Percentiles rank a stretch among this genome's conserved stretches.
Evolutionary conservation across 2,329 filamentous ascomycete genomes (phyloP).

Genomic region (Mycosphaerella arachidis): DNA sequence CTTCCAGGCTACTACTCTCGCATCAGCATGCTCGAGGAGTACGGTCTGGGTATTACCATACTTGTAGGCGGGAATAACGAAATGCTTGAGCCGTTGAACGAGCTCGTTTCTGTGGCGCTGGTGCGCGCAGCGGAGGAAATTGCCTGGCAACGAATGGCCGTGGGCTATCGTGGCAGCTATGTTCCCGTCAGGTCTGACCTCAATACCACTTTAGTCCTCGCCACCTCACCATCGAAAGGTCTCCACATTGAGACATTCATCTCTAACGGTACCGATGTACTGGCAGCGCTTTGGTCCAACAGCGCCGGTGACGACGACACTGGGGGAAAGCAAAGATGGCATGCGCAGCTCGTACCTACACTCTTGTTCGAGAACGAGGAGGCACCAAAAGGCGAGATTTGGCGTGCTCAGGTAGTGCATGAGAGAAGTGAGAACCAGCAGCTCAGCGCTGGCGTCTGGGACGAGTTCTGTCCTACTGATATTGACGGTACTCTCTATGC

Average conservation of each 20-base stretch:
- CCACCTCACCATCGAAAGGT: slow-evolving; percentile 17
- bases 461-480: slow-evolving; percentile 26
- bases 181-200: slow-evolving; percentile 8
- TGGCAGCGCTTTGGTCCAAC: slow-evolving; percentile 1
- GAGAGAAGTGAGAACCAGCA: slow-evolving; percentile 8
- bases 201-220: slow-evolving; percentile 23
- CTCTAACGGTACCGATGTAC: slow-evolving; percentile 26
- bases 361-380: slow-evolving; percentile 27
- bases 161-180: slow-evolving; percentile 19
- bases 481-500: slow-evolving; percentile 24
- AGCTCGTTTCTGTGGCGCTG: slow-evolving; percentile 29
- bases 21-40: slow-evolving; percentile 42
- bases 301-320: neutral
- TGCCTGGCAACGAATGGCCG: slow-evolving; percentile 19
- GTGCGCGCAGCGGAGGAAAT: slow-evolving; percentile 34
- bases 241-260: slow-evolving; percentile 22
- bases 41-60: slow-evolving; percentile 42
- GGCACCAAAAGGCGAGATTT: slow-evolving; percentile 26
- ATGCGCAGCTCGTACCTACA: slow-evolving; percentile 27
- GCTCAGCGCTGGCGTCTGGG: slow-evolving; percentile 13
- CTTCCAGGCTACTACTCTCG: slow-evolving; percentile 41
- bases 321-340: slow-evolving; percentile 10
- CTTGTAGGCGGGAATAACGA: slow-evolving; percentile 32
- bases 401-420: slow-evolving; percentile 20
- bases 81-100: slow-evolving; percentile 26